Evolutionary conservation across 129 eudicot species (phyloP), one percentile per base, ranked within the genome.

Genomic region (Saussurea involucrata): DNA sequence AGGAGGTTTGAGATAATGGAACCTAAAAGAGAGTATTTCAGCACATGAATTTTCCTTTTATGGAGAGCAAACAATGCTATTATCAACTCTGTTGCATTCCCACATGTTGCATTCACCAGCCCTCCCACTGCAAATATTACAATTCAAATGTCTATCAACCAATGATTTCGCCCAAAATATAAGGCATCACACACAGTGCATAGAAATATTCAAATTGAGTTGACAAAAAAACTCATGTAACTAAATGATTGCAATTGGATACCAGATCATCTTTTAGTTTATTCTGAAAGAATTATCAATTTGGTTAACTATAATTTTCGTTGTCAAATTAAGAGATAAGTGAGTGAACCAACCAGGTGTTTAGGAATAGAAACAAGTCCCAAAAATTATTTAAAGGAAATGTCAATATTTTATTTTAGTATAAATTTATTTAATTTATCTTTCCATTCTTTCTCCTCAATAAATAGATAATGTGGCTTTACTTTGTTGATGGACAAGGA

Each of bases 31-130:
- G 96, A 90, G 83, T 80, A 94, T 73, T 94, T 94, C 6, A 94
- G 88, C 71, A 94, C 92, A 27, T 86, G 90, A 2, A 91, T 83
- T 77, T 94, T 94, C 77, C 85, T 80, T 31, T 91, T 70, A 55
- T 76, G 75, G 1, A 93, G 82, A 67, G 98, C 98, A 28, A 93
- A 78, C 78, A 93, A 77, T 66, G 93, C 95, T 75, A 93, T 90
- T 74, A 93, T 91, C 20, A 93, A 90, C 90, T 93, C 98, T 11
- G 98, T 88, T 24, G 93, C 98, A 87, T 94, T 94, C 20, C 98
- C 98, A 79, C 98, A 94, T 53, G 98, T 94, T 46, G 98, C 98
- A 76, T 93, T 93, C 69, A 93, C 85, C 10, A 93, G 97, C 42
- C 98, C 98, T 75, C 98, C 98, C 78, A 91, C 98, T 93, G 87